Evolutionary conservation across 805 yeast species (phyloP), one percentile per base, ranked within the genome.

Genomic region (Zygosaccharomyces lentus): DNA sequence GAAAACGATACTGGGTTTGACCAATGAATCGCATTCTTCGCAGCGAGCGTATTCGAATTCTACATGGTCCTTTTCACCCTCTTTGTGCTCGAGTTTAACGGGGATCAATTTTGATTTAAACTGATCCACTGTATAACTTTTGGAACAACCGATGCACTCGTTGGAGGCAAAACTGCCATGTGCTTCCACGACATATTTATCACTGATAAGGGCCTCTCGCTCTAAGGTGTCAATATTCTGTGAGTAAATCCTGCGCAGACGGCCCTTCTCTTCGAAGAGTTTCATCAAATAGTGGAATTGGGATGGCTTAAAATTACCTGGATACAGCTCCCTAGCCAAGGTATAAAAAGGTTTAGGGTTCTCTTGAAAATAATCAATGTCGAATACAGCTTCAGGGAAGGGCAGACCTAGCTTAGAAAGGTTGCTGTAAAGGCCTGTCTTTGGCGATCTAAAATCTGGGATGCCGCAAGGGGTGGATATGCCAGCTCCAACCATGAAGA

Each of bases 221-320:
- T 91, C 99, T 51, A 91, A 70, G 0, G 96, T 89, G 61, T 91
- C 98, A 40, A 91, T 90, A 61, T 91, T 91, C 62, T 91, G 98
- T 0, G 97, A 87, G 62, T 87, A 91, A 9, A 90, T 80, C 45
- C 97, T 70, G 37, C 77, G 69, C 53, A 91, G 67, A 32, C 70
- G 64, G 2, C 75, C 74, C 52, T 84, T 78, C 31, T 81, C 83
- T 55, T 87, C 82, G 21, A 88, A 69, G 46, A 87, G 57, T 49
- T 72, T 76, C 63, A 91, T 74, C 51, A 91, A 75, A 57, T 74
- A 72, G 64, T 91, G 99, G 60, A 87, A 89, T 53, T 74, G 73
- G 7, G 96, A 85, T 0, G 98, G 97, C 24, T 76, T 65, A 60
- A 82, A 91, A 52, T 84, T 82, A 0, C 96, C 95, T 0, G 99